Evolutionary conservation across 148 eudicot genomes (phyloP).

Genomic region (Rhododendron griersonianum): DNA sequence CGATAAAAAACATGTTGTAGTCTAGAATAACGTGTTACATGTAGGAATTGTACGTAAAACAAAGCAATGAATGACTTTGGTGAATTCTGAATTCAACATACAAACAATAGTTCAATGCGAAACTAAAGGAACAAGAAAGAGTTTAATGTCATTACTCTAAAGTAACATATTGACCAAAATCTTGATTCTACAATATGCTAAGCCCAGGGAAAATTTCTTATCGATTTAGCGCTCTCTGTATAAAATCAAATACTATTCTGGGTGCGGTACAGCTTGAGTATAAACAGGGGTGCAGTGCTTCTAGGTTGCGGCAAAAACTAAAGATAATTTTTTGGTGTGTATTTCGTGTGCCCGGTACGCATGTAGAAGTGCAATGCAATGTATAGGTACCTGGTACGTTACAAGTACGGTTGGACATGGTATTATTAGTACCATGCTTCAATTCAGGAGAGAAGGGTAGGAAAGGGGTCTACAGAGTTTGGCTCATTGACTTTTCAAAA

Average conservation of each 20-base stretch:
- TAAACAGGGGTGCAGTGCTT: neutral
- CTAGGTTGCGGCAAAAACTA: neutral
- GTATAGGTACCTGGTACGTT: neutral
- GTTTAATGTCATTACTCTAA: neutral
- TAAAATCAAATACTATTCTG: neutral
- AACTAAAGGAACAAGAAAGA: neutral
- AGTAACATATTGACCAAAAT: neutral
- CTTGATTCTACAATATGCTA: neutral
- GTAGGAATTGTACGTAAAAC: neutral
- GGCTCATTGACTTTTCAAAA: neutral
- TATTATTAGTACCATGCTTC: neutral
- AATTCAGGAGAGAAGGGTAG: neutral
- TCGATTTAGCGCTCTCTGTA: neutral
- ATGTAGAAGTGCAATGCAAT: neutral
- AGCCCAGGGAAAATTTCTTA: neutral
- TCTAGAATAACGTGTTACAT: neutral
- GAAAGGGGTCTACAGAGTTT: neutral
- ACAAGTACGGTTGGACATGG: neutral
- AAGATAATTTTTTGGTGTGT: neutral
- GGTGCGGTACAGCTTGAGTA: neutral
- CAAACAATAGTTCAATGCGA: neutral
- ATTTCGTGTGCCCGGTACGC: neutral
- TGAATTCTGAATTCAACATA: neutral
- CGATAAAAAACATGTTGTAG: too few species aligned
- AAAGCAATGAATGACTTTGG: neutral